Conservation (phyloP, 2,329 filamentous ascomycete species). For the Cytospora paraplurivora region DNA sequence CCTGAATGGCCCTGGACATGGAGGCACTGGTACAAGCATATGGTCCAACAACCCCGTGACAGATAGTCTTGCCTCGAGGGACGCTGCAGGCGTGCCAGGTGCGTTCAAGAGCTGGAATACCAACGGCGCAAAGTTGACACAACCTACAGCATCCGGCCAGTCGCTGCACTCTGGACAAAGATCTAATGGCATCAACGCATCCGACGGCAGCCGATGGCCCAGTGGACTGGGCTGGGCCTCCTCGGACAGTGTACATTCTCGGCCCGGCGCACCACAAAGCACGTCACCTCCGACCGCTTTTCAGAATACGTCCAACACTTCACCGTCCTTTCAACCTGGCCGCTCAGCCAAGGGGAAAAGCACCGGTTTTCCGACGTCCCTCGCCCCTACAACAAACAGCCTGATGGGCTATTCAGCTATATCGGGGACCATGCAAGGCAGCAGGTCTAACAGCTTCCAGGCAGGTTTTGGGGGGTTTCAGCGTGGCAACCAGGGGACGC, state of each 20-base stretch:
- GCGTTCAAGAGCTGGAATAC: constrained; percentile 9
- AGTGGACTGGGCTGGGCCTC: constrained; percentile 23
- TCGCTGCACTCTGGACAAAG: constrained; percentile 22
- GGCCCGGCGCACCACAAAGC: constrained; percentile 25
- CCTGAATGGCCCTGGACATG: constrained; percentile 15
- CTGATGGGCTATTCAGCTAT: constrained; percentile 7
- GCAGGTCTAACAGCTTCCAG: constrained; percentile 20
- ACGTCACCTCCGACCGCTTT: constrained; percentile 22
- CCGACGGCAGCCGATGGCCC: constrained; percentile 24
- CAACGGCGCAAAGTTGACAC: constrained; percentile 16
- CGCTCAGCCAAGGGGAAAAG: constrained; percentile 17
- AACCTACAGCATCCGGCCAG: constrained; percentile 18
- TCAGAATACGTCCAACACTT: constrained; percentile 24
- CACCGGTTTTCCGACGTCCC: constrained; percentile 11
- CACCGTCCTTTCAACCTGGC: constrained; percentile 23
- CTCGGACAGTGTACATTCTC: constrained; percentile 22
- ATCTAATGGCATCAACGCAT: constrained; percentile 14
- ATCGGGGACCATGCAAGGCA: constrained; percentile 6
- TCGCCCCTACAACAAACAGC: constrained; percentile 3
- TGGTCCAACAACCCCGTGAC: constrained; percentile 19
- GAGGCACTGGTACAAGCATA: constrained; percentile 18
- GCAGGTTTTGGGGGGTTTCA: constrained; percentile 17
- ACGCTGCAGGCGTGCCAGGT: constrained; percentile 18
- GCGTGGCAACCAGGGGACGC: constrained; percentile 7
- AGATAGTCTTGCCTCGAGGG: constrained; percentile 22